Percentiles rank a stretch among this genome's conserved stretches.
These are phyloP conservation scores for Phytopythium kandeliae DNA, from an alignment of 352 stramenopile genomes.

Conservation along the genomic window DNA sequence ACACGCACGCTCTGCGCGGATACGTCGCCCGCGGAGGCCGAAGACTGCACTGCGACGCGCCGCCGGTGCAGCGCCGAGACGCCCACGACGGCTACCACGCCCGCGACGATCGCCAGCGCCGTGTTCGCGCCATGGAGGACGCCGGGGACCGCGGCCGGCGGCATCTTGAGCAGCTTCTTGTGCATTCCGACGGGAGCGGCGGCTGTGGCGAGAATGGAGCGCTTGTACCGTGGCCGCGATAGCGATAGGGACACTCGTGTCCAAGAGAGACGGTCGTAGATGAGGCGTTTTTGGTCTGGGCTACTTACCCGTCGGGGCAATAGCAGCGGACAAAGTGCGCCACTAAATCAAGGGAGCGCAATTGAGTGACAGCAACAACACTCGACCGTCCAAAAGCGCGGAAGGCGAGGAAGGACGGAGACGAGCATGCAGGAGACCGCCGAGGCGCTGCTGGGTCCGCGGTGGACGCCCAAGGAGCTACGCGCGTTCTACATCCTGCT, in stretches of 20 bases:
- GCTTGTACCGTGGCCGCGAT: background rate
- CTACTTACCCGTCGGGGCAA: too few relatives aligned
- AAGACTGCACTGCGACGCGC: constrained; percentile 3
- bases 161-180: constrained; percentile 43
- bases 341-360: background rate
- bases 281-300: background rate
- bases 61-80: constrained; percentile 41
- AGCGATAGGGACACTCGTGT: background rate
- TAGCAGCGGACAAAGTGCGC: too few relatives aligned
- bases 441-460: constrained; percentile 27
- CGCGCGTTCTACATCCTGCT: constrained; percentile 63
- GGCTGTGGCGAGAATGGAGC: background rate
- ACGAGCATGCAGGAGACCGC: constrained; percentile 9
- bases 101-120: constrained; percentile 29
- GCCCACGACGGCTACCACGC: constrained; percentile 37
- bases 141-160: constrained; percentile 9
- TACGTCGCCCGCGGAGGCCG: background rate
- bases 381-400: too few relatives aligned
- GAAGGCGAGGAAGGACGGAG: background rate
- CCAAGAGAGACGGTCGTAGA: background rate
- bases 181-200: constrained; percentile 14
- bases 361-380: background rate
- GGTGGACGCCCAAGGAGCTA: constrained; percentile 59
- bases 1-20: constrained; percentile 23
- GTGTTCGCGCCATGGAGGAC: constrained; percentile 30